phyloP scores from a whole-genome alignment of 1,284 basidiomycete species.

The Pholiota adiposa region DNA sequence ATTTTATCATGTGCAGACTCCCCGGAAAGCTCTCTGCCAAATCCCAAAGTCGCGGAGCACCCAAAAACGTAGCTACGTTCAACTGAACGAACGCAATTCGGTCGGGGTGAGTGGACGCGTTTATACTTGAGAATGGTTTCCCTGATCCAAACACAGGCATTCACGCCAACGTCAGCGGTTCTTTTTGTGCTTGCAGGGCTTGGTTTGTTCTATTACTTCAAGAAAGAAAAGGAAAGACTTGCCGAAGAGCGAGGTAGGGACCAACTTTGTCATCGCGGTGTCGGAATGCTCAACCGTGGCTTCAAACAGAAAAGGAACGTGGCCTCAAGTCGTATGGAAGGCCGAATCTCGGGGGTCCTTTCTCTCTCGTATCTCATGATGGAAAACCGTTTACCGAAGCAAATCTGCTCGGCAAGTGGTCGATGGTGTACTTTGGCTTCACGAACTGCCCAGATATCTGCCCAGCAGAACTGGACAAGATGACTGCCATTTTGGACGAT shows the following conservation, averaged over 20 bases:
- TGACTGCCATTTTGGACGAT: slow-evolving; percentile 80
- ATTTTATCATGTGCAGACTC: not conserved
- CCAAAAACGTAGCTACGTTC: slow-evolving; percentile 26
- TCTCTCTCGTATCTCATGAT: slow-evolving; percentile 72
- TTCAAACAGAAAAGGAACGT: slow-evolving; percentile 63
- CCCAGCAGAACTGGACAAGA: slow-evolving; percentile 97
- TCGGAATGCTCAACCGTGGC: not conserved
- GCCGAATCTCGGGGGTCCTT: slow-evolving; percentile 90
- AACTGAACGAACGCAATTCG: slow-evolving; percentile 29
- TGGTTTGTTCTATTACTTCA: slow-evolving; percentile 90
- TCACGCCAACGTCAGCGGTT: slow-evolving; percentile 83
- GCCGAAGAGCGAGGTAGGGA: slow-evolving; percentile 70
- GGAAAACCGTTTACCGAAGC: slow-evolving; percentile 81
- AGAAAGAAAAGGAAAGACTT: slow-evolving; percentile 83
- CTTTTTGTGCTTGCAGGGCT: slow-evolving; percentile 85
- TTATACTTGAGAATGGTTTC: not conserved
- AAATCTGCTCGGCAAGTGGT: slow-evolving; percentile 87
- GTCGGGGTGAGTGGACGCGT: slow-evolving; percentile 28
- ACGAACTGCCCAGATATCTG: slow-evolving; percentile 99
- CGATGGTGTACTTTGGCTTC: slow-evolving; percentile 95
- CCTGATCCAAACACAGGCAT: slow-evolving; percentile 59
- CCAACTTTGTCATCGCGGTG: not conserved
- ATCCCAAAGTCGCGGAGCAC: not conserved
- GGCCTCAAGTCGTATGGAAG: slow-evolving; percentile 62
- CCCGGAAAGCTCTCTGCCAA: not conserved